These are phyloP conservation scores for Eucalyptus pumila DNA, from an alignment of 345 rosid species.

Conservation along the genomic window DNA sequence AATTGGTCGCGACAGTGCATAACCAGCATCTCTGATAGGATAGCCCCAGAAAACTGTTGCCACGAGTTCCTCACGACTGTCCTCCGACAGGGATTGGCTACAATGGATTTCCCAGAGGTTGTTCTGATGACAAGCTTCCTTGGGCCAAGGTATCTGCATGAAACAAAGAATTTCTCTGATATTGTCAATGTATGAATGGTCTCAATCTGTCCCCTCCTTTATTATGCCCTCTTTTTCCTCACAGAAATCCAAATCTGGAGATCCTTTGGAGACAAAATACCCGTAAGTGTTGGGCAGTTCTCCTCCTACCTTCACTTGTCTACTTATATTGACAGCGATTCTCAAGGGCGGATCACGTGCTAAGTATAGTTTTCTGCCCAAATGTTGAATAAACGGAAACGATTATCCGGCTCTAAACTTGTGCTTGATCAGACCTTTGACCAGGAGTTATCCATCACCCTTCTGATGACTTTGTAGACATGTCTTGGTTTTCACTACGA, in stretches of 20 bases:
- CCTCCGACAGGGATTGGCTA: constrained; percentile 71
- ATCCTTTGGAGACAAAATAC: constrained; percentile 85
- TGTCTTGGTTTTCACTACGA: background rate
- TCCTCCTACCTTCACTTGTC: background rate
- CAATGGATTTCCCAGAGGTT: constrained; percentile 98
- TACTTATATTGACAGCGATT: background rate
- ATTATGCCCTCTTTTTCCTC: background rate
- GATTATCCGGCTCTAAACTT: background rate
- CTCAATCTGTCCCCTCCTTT: background rate
- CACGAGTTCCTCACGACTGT: background rate
- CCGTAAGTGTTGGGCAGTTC: constrained; percentile 40
- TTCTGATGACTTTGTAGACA: background rate
- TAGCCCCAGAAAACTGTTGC: background rate
- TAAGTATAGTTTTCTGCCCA: background rate
- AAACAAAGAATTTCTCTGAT: background rate
- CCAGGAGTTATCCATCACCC: background rate
- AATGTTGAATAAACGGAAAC: background rate
- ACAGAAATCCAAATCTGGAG: constrained; percentile 67
- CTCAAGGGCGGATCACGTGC: background rate
- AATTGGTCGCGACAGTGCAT: no score
- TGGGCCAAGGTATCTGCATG: constrained; percentile 79
- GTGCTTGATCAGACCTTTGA: background rate
- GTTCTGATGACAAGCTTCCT: constrained; percentile 93
- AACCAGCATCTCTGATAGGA: background rate
- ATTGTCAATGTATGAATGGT: background rate